These are phyloP conservation scores for Cicer chorassanicum DNA, from an alignment of 306 rosid genomes.

Conservation along the genomic window DNA sequence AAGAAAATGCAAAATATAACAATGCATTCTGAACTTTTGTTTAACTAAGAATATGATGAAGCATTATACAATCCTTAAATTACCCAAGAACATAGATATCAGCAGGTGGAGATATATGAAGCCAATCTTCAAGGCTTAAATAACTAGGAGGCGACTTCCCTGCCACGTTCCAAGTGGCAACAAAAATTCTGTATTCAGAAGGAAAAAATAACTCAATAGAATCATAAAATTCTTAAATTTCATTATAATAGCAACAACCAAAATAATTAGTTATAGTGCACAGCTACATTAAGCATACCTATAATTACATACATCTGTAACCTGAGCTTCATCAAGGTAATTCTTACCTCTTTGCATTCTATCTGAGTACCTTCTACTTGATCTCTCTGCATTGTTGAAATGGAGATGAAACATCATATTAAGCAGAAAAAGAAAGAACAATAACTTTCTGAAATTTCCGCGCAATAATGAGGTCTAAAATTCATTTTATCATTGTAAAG, in stretches of 20 bases:
- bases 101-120: constrained; percentile 89
- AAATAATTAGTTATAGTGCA: constrained; percentile 2
- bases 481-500: constrained; percentile 44
- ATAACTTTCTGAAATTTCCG: constrained; percentile 41
- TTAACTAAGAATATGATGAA: constrained; percentile 17
- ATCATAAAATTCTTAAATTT: constrained; percentile 6
- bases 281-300: constrained; percentile 57
- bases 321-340: constrained; percentile 72
- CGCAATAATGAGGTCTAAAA: constrained; percentile 33
- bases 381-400: constrained; percentile 58
- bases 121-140: constrained; percentile 96
- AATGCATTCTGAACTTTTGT: constrained; percentile 15
- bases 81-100: constrained; percentile 98
- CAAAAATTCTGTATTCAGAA: constrained; percentile 67
- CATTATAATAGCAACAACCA: background rate
- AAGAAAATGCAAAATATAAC: constrained; percentile 32
- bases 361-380: constrained; percentile 67
- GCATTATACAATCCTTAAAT: constrained; percentile 15
- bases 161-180: constrained; percentile 98
- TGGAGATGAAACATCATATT: too few relatives aligned
- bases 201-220: constrained; percentile 21
- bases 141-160: constrained; percentile 91
- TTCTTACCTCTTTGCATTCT: constrained; percentile 66
- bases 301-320: constrained; percentile 77
- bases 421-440: background rate